Evolutionary conservation across 441 rosid species (phyloP).

Genomic region (Gossypium trilobum): DNA sequence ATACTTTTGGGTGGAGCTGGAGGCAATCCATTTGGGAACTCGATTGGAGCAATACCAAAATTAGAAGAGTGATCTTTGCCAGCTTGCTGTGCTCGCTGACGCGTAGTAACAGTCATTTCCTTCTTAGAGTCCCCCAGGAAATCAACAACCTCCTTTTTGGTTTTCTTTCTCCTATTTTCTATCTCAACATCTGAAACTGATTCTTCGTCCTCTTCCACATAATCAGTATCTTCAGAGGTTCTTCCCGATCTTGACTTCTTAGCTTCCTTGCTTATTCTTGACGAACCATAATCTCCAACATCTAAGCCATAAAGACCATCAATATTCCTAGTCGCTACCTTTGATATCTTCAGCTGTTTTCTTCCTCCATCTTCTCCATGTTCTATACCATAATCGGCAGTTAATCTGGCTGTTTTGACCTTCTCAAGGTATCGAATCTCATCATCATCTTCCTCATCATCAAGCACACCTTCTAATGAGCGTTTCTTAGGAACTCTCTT

Average conservation of each 20-base stretch:
- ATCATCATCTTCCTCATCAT: conserved; percentile 30
- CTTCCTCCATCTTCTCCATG: conserved; percentile 28
- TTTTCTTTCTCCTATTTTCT: conserved; percentile 29
- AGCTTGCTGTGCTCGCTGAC: conserved; percentile 42
- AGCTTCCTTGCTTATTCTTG: conserved; percentile 27
- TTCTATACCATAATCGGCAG: conserved; percentile 22
- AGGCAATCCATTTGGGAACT: conserved; percentile 44
- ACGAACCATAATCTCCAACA: conserved; percentile 18
- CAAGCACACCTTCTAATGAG: conserved; percentile 31
- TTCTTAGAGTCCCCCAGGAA: conserved; percentile 27
- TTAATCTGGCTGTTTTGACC: conserved; percentile 25
- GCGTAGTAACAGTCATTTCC: conserved; percentile 36
- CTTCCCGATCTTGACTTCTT: conserved; percentile 28
- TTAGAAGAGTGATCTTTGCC: conserved; percentile 29
- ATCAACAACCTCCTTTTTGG: conserved; percentile 31
- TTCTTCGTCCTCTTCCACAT: conserved; percentile 35
- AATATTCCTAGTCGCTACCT: conserved; percentile 37
- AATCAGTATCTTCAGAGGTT: conserved; percentile 31
- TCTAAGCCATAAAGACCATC: conserved; percentile 31
- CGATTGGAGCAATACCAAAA: conserved; percentile 22
- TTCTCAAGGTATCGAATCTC: conserved; percentile 42
- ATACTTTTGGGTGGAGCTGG: conserved; percentile 47
- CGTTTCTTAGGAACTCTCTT: conserved; percentile 39
- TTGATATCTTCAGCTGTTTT: conserved; percentile 32
- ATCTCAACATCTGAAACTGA: conserved; percentile 35